phyloP scores from a whole-genome alignment of 1,139 yeast genomes.

The Meyerozyma athensensis region DNA sequence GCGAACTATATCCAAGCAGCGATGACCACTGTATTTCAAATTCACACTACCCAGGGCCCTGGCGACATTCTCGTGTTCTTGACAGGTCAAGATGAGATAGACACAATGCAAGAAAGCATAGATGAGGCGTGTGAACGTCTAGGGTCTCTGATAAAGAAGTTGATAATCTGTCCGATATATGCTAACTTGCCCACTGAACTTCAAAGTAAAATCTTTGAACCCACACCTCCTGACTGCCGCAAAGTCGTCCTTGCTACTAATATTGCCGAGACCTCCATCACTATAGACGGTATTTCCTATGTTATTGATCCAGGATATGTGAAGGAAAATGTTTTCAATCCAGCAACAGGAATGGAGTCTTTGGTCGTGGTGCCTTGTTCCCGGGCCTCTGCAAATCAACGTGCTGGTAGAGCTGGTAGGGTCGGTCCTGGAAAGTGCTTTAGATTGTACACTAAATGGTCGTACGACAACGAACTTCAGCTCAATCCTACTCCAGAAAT shows the following conservation, averaged over 20 bases:
- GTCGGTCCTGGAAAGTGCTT: constrained; percentile 96
- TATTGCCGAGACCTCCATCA: constrained; percentile 94
- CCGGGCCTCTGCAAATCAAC: constrained; percentile 89
- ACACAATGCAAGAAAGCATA: constrained; percentile 67
- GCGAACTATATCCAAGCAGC: constrained; percentile 89
- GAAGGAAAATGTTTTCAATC: constrained; percentile 78
- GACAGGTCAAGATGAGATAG: constrained; percentile 90
- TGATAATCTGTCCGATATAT: constrained; percentile 83
- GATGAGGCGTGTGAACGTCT: constrained; percentile 60
- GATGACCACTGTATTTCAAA: constrained; percentile 73
- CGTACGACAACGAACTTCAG: constrained; percentile 73
- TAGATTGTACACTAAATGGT: constrained; percentile 81
- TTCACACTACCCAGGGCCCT: constrained; percentile 62
- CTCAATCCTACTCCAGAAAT: constrained; percentile 86
- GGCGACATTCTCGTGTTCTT: constrained; percentile 92
- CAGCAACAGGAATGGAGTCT: constrained; percentile 86
- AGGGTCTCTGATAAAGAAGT: constrained; percentile 57
- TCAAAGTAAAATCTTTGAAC: constrained; percentile 80
- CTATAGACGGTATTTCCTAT: constrained; percentile 85
- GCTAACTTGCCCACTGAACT: constrained; percentile 85
- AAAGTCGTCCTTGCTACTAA: constrained; percentile 94
- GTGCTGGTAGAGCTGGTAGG: constrained; percentile 98
- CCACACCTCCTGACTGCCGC: constrained; percentile 73
- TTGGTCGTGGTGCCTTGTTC: constrained; percentile 84
- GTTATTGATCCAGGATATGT: constrained; percentile 94